Base-by-base conservation (phyloP, 148 eudicot genomes). In the Diospyros lotus region DNA sequence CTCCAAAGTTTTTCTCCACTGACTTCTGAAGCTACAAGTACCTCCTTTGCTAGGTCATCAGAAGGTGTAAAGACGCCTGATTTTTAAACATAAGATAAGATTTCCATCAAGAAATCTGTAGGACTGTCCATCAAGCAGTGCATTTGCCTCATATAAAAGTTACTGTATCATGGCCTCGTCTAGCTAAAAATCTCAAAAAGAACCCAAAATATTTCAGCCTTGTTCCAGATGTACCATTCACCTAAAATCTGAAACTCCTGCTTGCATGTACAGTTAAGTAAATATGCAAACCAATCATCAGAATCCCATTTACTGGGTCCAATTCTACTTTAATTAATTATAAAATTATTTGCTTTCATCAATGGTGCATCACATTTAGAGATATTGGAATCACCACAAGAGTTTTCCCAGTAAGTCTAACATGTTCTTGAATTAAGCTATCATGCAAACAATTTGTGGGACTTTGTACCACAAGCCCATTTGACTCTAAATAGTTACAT, bases 1-100 rank as follows among this genome's bases (percentile, higher is more conserved):
- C 96, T 89, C 97, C 97, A 95, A 48, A 95, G 84, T 83, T 92
- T 95, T 86, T 95, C 99, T 66, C 99, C 99, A 6, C 86, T 58
- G 3, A 58, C 80, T 75, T 92, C 96, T 6, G 99, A 84, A 67
- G 99, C 99, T 65, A 82, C 86, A 69, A 86, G 61, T 9, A 95
- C 88, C 86, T 95, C 99, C 81, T 87, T 84, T 44, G 96, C 96
- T 54, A 95, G 86, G 69, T 90, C 92, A 74, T 95, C 99, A 74
- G 83, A 81, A 5, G 96, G 94, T 18, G 97, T 92, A 78, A 90
- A 95, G 58, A 90, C 79, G 74, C 99, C 99, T 95, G 82, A 72
- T 58, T 40, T 60, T 76, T 45, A 10, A 69, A 58, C 13, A n/a
- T n/a, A n/a, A n/a, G n/a, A 58, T 51, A 15, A 1, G 51, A 0